Evolutionary conservation across 2,329 filamentous ascomycete species (phyloP), one percentile per base, ranked within the genome.

Genomic region (Paecilomyces sp.): DNA sequence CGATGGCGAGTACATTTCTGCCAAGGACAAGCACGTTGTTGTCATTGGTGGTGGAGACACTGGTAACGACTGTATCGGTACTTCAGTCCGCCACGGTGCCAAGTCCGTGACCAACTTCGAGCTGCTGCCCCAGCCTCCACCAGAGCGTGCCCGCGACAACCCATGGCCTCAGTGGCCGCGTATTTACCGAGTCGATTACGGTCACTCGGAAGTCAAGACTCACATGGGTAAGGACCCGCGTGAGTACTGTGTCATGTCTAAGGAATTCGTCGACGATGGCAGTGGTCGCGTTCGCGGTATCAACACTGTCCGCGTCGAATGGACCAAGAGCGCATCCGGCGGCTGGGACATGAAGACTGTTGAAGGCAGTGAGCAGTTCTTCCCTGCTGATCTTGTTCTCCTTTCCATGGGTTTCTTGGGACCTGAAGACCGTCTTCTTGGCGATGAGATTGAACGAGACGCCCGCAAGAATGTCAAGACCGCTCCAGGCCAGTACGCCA

Each of bases 321-420:
- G 93, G 93, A 94, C 91, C 68, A 94, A 92, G 82, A 91, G 87
- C 58, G 83, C 90, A 30, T 88, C 85, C 62, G 92, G 92, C 65
- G 92, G 92, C 53, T 97, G 93, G 93, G 93, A 97, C 77, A 97
- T 97, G 92, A 96, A 96, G 84, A 93, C 96, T 76, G 83, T 96
- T 33, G 92, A 96, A 66, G 92, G 90, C 41, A 93, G 89, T 62
- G 90, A 96, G 80, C 87, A 97, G 74, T 95, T 95, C 83, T 97
- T 97, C 88, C 91, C 91, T 41, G 93, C 93, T 30, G 93, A 97
- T 71, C 85, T 97, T 50, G 92, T 97, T 53, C 85, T 97, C 53
- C 82, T 97, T 55, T 96, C 93, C 57, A 97, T 97, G 93, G 93
- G 93, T 72, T 97, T 97, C 88, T 79, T 97, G 64, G 93, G 93